Evolutionary conservation across 495 filamentous ascomycete species (phyloP), one percentile per base, ranked within the genome.

Genomic region (Penicillium flavigenum): DNA sequence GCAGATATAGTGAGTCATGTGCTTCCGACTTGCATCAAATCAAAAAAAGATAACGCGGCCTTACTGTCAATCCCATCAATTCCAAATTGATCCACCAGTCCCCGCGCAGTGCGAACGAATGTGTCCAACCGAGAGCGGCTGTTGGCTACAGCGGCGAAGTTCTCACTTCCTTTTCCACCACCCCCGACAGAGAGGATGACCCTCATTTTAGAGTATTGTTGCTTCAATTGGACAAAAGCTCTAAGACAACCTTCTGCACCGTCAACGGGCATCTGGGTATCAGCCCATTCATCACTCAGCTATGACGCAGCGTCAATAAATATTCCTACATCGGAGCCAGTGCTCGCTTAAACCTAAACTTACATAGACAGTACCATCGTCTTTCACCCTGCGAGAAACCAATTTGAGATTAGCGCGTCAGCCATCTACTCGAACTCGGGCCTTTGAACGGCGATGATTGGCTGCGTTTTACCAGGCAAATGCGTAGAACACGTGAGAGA

Each of bases 31-130:
- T 11, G 22, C 14, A 51, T 27, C 31, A 38, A 20, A 27, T 43
- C 17, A 57, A 58, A 34, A 58, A 34, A 10, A 47, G 29, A 16
- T 10, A 52, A 42, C n/a, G 16, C 16, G 32, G 34, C 11, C 54
- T 39, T 76, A 96, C 91, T 84, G 69, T 96, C 92, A 58, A 96
- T 86, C 4, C 92, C 92, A 71, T 96, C 90, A 3, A 96, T 75
- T 3, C 84, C 87, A 46, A 86, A 92, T 41, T 85, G 79, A 56
- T 91, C 83, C 8, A 93, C 85, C 57, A 96, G 71, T 19, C 80
- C 83, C 50, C 81, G 81, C 9, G 87, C 88, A n/a, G 85, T 86
- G 34, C 80, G 79, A 12, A 83, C 89, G 74, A 96, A 94, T 51
- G 77, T 87, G 57, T 90, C 84, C 54, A 88, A 74, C 1, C 79